A percentile compares a stretch with the other conserved stretches of the same genome.
These are phyloP conservation scores for Chlorella sp. DNA, from an alignment of 139 green algal genomes.

Conservation along the genomic window DNA sequence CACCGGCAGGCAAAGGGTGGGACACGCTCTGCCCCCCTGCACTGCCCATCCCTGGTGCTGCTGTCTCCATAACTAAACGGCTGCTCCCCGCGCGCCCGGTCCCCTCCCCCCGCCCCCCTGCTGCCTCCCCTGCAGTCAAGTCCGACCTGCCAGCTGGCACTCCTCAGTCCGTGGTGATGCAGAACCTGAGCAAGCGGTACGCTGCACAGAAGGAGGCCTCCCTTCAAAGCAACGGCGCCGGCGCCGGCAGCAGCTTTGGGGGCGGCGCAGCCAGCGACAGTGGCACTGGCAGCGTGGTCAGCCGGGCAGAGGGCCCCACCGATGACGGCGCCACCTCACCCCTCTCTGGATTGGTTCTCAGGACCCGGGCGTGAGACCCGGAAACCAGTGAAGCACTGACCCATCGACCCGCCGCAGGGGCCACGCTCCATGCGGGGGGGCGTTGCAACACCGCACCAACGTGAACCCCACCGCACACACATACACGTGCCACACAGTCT, in stretches of 20 bases:
- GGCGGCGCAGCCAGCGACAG: background rate
- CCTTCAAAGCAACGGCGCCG: background rate
- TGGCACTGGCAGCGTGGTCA: background rate
- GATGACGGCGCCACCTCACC: too few relatives aligned
- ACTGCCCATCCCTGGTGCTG: background rate
- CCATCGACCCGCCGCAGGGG: too few relatives aligned
- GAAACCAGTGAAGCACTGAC: too few relatives aligned
- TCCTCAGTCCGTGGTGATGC: slow-evolving; percentile 53
- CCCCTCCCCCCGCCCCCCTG: background rate
- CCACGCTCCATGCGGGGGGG: too few relatives aligned
- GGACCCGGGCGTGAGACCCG: too few relatives aligned
- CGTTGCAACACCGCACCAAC: too few relatives aligned
- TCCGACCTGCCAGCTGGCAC: slow-evolving; percentile 34
- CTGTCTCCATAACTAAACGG: background rate
- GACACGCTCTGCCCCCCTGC: too few relatives aligned
- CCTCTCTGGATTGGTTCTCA: too few relatives aligned
- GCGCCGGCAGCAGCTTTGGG: background rate
- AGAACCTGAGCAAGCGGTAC: slow-evolving; percentile 39
- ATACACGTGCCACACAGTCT: too few relatives aligned
- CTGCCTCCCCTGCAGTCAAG: slow-evolving; percentile 16
- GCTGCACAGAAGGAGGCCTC: background rate
- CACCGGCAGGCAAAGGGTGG: too few relatives aligned
- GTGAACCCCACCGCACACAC: too few relatives aligned
- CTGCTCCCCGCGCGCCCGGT: background rate
- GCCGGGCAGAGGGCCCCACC: background rate